Conservation (phyloP, 805 yeast species). For the Wickerhamomyces subpelliculosus region DNA sequence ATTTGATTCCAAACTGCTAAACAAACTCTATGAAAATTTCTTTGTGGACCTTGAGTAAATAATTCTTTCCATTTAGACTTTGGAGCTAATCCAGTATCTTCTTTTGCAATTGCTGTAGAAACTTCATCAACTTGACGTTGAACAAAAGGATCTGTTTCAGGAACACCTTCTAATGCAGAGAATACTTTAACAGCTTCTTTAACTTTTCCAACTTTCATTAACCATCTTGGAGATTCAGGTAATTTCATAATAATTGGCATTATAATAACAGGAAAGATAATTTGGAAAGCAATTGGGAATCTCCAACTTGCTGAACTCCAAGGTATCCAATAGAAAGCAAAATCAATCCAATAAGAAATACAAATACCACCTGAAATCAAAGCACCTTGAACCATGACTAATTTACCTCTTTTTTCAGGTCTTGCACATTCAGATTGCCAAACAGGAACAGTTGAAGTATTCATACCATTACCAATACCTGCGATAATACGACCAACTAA, state of each 20-base stretch:
- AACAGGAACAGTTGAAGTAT: conserved; percentile 39
- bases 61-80: not conserved
- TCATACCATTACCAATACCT: conserved; percentile 39
- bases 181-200: conserved; percentile 39
- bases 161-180: not conserved
- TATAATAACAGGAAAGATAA: conserved; percentile 38
- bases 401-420: not conserved
- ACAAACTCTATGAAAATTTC: not conserved
- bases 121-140: conserved; percentile 9
- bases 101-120: not conserved
- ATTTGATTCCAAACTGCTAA: not conserved
- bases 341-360: conserved; percentile 20
- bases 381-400: conserved; percentile 48
- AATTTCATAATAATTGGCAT: conserved; percentile 26
- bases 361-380: conserved; percentile 34
- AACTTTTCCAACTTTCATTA: conserved; percentile 31
- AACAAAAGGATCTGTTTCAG: conserved; percentile 30
- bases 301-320: conserved; percentile 33
- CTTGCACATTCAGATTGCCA: conserved; percentile 40
- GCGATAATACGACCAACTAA: conserved; percentile 32
- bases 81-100: not conserved
- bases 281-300: conserved; percentile 47
- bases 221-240: conserved; percentile 47
- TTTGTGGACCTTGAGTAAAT: not conserved
- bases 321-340: conserved; percentile 21